Evolutionary conservation across 495 filamentous ascomycete genomes (phyloP).

Genomic region (Aspergillus ellipticus): DNA sequence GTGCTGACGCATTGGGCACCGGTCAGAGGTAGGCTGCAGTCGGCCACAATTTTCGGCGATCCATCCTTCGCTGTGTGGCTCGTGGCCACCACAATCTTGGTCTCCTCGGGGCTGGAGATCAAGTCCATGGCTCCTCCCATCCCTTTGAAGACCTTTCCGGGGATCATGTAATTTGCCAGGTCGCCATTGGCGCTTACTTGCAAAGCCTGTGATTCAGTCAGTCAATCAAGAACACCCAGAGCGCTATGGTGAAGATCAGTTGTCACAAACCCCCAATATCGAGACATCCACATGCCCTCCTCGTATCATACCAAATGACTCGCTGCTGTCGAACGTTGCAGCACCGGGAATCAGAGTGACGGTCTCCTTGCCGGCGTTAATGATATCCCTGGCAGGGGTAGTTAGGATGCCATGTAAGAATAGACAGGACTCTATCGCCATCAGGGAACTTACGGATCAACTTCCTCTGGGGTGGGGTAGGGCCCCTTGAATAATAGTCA

Average conservation of each 20-base stretch:
- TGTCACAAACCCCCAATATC: constrained; percentile 61
- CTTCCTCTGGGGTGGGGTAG: constrained; percentile 71
- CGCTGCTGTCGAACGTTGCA: constrained; percentile 76
- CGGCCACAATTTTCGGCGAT: constrained; percentile 78
- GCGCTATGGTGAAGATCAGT: neutral
- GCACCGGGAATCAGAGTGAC: constrained; percentile 81
- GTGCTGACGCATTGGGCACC: constrained; percentile 79
- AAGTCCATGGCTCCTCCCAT: constrained; percentile 97
- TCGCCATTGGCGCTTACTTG: constrained; percentile 82
- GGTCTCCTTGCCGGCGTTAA: constrained; percentile 94
- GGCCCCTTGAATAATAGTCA: constrained; percentile 55
- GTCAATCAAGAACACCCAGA: neutral
- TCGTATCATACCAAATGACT: constrained; percentile 93
- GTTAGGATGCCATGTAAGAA: neutral
- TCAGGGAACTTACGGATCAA: constrained; percentile 58
- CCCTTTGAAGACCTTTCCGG: constrained; percentile 85
- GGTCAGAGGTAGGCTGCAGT: constrained; percentile 83
- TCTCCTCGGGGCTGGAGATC: constrained; percentile 75
- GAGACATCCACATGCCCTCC: constrained; percentile 84
- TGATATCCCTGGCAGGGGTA: constrained; percentile 56
- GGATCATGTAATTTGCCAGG: constrained; percentile 88
- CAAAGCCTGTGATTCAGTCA: constrained; percentile 52
- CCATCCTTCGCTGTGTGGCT: constrained; percentile 91
- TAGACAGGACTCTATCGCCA: neutral
- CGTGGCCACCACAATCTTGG: constrained; percentile 90